phyloP scores from a whole-genome alignment of 805 yeast genomes.

The Tanozyma kutaoensis region DNA sequence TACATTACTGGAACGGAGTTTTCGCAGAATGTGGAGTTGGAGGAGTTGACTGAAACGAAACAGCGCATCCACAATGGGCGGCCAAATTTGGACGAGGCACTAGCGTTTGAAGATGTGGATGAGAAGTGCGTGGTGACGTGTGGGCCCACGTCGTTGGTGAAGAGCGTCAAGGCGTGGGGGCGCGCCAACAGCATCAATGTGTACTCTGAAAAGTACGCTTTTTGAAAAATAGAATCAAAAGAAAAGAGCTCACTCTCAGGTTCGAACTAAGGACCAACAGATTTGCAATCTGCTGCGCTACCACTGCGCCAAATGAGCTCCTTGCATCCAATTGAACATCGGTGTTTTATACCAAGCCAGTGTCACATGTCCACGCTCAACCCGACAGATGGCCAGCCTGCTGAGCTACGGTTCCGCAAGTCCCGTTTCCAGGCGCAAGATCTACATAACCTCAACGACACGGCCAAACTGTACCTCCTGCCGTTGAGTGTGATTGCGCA shows the following conservation, averaged over 20 bases:
- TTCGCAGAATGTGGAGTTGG: constrained; percentile 6
- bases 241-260: constrained; percentile 74
- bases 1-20: constrained; percentile 19
- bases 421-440: too few relatives aligned
- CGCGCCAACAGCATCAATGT: too few relatives aligned
- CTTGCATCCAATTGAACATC: not conserved
- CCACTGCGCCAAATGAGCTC: constrained; percentile 88
- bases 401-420: too few relatives aligned
- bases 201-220: too few relatives aligned
- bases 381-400: too few relatives aligned
- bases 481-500: constrained; percentile 74
- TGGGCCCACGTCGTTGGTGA: constrained; percentile 37
- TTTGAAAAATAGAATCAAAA: too few relatives aligned
- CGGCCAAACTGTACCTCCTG: constrained; percentile 41
- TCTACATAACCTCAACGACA: too few relatives aligned
- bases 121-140: constrained; percentile 45
- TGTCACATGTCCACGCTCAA: too few relatives aligned
- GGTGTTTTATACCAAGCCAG: too few relatives aligned
- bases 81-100: constrained; percentile 25
- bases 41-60: constrained; percentile 7
- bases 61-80: constrained; percentile 18
- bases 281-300: constrained; percentile 99
- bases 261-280: constrained; percentile 97
- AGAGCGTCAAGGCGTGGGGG: constrained; percentile 28
- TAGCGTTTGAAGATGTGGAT: constrained; percentile 18